Base-by-base conservation (phyloP, 2,329 filamentous ascomycete genomes). In the Lomentospora prolificans region DNA sequence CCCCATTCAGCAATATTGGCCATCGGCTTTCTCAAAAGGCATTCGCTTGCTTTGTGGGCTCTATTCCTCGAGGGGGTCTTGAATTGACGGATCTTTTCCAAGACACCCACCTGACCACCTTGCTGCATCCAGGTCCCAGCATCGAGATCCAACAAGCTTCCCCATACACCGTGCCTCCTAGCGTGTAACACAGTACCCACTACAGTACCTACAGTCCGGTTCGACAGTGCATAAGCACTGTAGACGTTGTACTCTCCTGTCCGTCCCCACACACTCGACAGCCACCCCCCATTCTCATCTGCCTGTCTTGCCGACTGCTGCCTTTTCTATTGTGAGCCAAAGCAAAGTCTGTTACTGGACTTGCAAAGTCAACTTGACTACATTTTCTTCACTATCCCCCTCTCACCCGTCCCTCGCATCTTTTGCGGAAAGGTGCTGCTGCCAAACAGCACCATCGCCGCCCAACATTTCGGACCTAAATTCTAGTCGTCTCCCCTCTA, bases 381-480 rank as follows among this genome's bases (percentile, higher is more conserved):
- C 36, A 33, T 22, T 39, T 28, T 46, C 52, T 46, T 24, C 46
- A 39, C 24, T 19, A 51, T 9, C 22, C 48, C 46, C 33, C 27
- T 39, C 14, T n/a, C 48, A 22, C 52, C 53, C 52, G 22, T 51
- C 53, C 57, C 55, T 25, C 48, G 51, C 41, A 53, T 57, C 67
- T 64, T 66, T 64, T 72, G 77, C 77, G 74, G 79, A 77, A 71
- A 74, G 81, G 85, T 79, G 86, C 85, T 88, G 85, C 84, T 84
- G 81, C 79, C 72, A 72, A 73, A 80, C 87, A 91, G 89, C 87
- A 85, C 84, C 78, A 79, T 71, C 69, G 73, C 75, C 78, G 77
- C 80, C 79, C 90, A 96, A 83, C 74, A 96, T 96, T 96, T 81
- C 88, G 83, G 78, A 84, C 68, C 75, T 80, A 80, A 79, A 73